Evolutionary conservation across 2,329 filamentous ascomycete species (phyloP).

Genomic region (Verticillium alfalfae): DNA sequence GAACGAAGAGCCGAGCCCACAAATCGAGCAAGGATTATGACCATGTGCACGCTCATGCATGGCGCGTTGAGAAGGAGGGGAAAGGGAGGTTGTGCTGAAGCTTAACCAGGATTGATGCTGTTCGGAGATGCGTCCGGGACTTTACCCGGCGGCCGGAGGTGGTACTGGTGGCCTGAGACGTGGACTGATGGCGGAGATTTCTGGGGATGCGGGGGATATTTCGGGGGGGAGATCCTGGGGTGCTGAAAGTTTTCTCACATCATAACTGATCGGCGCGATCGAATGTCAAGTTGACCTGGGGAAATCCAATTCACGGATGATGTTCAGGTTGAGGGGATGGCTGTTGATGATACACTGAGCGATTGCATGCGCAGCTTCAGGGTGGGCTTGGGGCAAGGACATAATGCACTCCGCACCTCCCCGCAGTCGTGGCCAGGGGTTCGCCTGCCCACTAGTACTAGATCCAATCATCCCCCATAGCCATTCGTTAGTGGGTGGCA

Average conservation of each 20-base stretch:
- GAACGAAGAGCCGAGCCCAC: background rate
- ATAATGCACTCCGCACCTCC: background rate
- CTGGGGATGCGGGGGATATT: conserved; percentile 1
- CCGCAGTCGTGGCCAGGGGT: too few relatives aligned
- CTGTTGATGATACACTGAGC: background rate
- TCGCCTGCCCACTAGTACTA: too few relatives aligned
- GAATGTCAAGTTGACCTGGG: background rate
- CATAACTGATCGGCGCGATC: background rate
- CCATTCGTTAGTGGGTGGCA: too few relatives aligned
- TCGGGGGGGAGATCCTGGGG: background rate
- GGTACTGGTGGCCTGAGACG: background rate
- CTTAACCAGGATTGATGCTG: background rate
- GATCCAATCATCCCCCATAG: too few relatives aligned
- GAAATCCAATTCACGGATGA: background rate
- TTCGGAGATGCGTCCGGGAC: background rate
- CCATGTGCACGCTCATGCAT: background rate
- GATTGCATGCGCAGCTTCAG: too few relatives aligned
- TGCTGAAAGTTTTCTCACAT: background rate
- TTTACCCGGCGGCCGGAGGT: background rate
- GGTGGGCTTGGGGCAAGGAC: too few relatives aligned
- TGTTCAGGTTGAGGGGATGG: background rate
- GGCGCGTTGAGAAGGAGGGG: background rate
- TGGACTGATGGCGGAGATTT: background rate
- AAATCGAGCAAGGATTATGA: background rate
- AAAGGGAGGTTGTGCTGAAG: background rate